Percentiles rank a stretch among this genome's conserved stretches.
These are phyloP conservation scores for Tolypocladium ovalisporum DNA, from an alignment of 2,329 filamentous ascomycete species.

Conservation along the genomic window DNA sequence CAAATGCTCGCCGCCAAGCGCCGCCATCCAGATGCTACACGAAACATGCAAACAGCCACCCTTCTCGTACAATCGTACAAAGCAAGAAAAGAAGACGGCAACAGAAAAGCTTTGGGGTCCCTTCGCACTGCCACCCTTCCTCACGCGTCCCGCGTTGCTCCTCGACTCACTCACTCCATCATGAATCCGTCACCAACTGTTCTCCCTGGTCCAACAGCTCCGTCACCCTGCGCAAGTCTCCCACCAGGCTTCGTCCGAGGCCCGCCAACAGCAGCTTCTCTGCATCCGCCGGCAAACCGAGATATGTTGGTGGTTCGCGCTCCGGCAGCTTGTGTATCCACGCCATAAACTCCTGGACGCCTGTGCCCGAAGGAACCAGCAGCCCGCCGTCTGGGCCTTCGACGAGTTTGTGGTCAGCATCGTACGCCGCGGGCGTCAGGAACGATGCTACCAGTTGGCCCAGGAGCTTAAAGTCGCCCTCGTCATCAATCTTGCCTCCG, in stretches of 20 bases:
- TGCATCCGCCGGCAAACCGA: conserved; percentile 87
- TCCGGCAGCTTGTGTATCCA: conserved; percentile 93
- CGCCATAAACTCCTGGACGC: conserved; percentile 71
- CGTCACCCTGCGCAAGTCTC: conserved; percentile 73
- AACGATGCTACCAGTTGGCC: conserved; percentile 62
- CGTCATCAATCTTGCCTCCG: conserved; percentile 93
- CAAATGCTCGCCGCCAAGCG: neutral
- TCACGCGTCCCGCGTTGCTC: neutral
- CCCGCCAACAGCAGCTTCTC: conserved; percentile 91
- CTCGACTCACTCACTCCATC: neutral
- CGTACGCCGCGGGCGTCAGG: conserved; percentile 81
- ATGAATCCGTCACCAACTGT: conserved; percentile 63
- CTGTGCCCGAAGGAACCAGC: conserved; percentile 68
- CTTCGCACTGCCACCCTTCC: neutral
- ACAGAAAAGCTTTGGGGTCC: neutral
- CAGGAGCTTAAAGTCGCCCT: conserved; percentile 69
- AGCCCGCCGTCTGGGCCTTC: conserved; percentile 54
- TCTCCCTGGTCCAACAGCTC: conserved; percentile 90
- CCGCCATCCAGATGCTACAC: neutral
- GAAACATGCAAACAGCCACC: neutral
- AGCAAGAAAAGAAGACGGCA: neutral
- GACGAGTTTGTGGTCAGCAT: conserved; percentile 84
- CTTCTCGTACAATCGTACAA: neutral
- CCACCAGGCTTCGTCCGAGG: conserved; percentile 74
- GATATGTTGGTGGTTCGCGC: conserved; percentile 88